Conservation (phyloP, 2,329 filamentous ascomycete species). For the Claviceps monticola region DNA sequence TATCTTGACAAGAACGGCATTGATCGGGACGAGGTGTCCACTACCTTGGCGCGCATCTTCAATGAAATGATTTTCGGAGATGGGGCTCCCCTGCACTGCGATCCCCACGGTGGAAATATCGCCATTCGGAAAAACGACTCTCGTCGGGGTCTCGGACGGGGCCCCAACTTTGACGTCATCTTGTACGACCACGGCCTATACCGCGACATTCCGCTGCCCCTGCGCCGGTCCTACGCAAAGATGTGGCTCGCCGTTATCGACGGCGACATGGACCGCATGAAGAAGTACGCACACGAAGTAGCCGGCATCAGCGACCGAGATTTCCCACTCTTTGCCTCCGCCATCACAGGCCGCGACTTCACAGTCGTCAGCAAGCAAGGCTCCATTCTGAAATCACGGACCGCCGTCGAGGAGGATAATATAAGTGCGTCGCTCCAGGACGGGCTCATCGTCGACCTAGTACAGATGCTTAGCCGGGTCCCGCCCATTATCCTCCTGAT, state of each 20-base stretch:
- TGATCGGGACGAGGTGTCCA: constrained; percentile 89
- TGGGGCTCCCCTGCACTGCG: constrained; percentile 81
- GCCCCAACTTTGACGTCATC: constrained; percentile 82
- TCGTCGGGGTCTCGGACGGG: constrained; percentile 33
- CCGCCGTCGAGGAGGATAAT: constrained; percentile 66
- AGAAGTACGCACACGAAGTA: constrained; percentile 75
- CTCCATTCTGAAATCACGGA: constrained; percentile 44
- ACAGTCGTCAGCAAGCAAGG: constrained; percentile 52
- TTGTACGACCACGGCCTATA: constrained; percentile 96
- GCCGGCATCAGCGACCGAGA: constrained; percentile 79
- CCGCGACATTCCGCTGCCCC: constrained; percentile 66
- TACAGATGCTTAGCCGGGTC: constrained; percentile 76
- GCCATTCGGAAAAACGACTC: constrained; percentile 67
- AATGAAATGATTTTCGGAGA: constrained; percentile 99
- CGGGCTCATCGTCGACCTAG: constrained; percentile 75
- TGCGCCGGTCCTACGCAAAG: constrained; percentile 83
- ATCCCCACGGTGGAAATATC: constrained; percentile 92
- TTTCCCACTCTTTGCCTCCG: constrained; percentile 89
- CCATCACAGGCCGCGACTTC: constrained; percentile 91
- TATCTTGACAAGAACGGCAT: constrained; percentile 79
- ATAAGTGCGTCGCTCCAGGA: constrained; percentile 77
- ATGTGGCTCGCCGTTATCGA: constrained; percentile 96
- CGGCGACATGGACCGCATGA: constrained; percentile 73
- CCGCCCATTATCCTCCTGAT: constrained; percentile 88
- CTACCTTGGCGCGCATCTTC: constrained; percentile 80